phyloP scores from a whole-genome alignment of 768 basidiomycete genomes.

The Termitomyces sp. region DNA sequence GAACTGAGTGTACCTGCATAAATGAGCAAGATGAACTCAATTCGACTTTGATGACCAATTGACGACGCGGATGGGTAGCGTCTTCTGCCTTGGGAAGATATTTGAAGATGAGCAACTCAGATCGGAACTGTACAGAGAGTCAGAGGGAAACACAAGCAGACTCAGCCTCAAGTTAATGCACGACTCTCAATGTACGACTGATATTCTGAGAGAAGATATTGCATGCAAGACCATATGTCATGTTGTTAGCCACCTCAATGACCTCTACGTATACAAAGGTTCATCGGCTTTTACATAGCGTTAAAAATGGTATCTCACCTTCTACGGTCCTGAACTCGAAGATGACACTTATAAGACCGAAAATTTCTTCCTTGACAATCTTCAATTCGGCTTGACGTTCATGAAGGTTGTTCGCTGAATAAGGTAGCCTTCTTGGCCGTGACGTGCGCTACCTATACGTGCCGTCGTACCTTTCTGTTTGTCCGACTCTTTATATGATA shows the following conservation, averaged over 20 bases:
- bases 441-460: slow-evolving; percentile 51
- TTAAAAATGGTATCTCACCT: slow-evolving; percentile 10
- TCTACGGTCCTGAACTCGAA: slow-evolving; percentile 63
- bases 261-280: slow-evolving; percentile 11
- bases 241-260: slow-evolving; percentile 18
- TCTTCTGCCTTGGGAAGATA: slow-evolving; percentile 10
- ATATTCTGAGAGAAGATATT: slow-evolving; percentile 17
- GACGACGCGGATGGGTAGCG: too few species aligned
- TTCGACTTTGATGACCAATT: too few species aligned
- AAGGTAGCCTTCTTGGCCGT: slow-evolving; percentile 62
- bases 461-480: slow-evolving; percentile 64
- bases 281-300: slow-evolving; percentile 17
- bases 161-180: slow-evolving; percentile 18
- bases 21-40: not conserved
- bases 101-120: not conserved
- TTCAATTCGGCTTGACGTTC: slow-evolving; percentile 58
- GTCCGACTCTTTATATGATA: slow-evolving; percentile 71
- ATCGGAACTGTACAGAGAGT: not conserved
- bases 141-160: slow-evolving; percentile 5
- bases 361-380: slow-evolving; percentile 66
- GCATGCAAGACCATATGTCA: slow-evolving; percentile 15
- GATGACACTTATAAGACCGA: slow-evolving; percentile 71
- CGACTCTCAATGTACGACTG: slow-evolving; percentile 16
- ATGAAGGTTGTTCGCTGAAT: slow-evolving; percentile 68
- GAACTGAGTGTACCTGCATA: slow-evolving; percentile 14